Conservation (phyloP, 192 early-diverging fungal species). For the Physocladia obscura region DNA sequence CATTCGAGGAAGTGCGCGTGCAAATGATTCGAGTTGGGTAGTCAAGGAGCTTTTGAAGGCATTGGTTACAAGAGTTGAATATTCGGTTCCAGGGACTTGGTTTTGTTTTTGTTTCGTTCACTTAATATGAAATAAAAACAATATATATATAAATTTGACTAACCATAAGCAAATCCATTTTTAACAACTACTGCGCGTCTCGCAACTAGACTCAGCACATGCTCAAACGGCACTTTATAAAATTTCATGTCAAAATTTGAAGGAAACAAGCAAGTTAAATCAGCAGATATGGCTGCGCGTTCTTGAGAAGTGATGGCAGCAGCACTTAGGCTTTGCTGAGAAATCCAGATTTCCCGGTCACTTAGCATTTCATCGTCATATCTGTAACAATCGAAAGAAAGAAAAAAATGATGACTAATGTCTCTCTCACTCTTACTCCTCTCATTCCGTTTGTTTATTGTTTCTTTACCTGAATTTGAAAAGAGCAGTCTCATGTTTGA, state of each 20-base stretch:
- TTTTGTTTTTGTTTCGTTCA: constrained; percentile 34
- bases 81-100: constrained; percentile 67
- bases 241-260: constrained; percentile 22
- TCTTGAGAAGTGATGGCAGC: constrained; percentile 15
- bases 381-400: background rate
- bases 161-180: constrained; percentile 40
- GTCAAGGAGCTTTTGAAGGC: constrained; percentile 71
- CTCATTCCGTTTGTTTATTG: too few species aligned
- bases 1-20: constrained; percentile 77
- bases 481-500: constrained; percentile 45
- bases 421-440: too few species aligned
- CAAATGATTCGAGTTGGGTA: constrained; percentile 62
- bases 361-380: constrained; percentile 49
- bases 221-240: constrained; percentile 48
- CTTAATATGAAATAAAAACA: background rate
- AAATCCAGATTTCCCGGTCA: constrained; percentile 53
- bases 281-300: background rate
- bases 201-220: constrained; percentile 41
- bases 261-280: constrained; percentile 10
- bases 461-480: constrained; percentile 49
- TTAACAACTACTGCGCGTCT: constrained; percentile 36
- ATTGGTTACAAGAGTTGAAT: constrained; percentile 68
- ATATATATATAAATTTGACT: background rate
- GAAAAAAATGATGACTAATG: too few species aligned
- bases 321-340: constrained; percentile 37